A percentile compares a stretch with the other conserved stretches of the same genome.
phyloP scores from a whole-genome alignment of 441 rosid species.

The Viola pubescens region DNA sequence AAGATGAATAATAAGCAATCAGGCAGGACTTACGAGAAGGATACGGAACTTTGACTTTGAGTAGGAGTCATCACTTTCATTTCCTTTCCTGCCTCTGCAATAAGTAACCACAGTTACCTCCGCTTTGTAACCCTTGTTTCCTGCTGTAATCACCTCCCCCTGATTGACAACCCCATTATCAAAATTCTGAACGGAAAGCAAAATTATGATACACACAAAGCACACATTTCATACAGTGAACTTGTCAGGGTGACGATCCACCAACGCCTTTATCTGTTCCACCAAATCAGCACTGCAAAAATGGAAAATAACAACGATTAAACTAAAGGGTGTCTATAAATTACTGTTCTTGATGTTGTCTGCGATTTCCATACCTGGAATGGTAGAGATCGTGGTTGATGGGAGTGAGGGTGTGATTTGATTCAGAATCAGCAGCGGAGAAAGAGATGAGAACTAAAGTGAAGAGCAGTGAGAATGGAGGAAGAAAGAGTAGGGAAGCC shows the following conservation, averaged over 20 bases:
- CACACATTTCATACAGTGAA: conserved; percentile 44
- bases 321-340: neutral
- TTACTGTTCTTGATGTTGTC: neutral
- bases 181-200: conserved; percentile 3
- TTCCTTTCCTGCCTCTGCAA: conserved; percentile 35
- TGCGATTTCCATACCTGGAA: conserved; percentile 46
- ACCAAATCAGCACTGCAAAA: conserved; percentile 61
- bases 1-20: neutral
- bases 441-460: conserved; percentile 9
- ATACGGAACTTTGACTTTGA: conserved; percentile 65
- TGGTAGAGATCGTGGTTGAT: conserved; percentile 93
- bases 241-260: conserved; percentile 79
- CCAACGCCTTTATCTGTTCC: conserved; percentile 66
- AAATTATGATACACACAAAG: neutral
- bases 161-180: neutral
- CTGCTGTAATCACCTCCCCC: conserved; percentile 54
- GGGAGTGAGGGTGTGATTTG: conserved; percentile 41
- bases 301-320: neutral
- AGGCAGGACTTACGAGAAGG: conserved; percentile 69
- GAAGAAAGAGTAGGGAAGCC: conserved; percentile 5
- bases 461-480: conserved; percentile 12
- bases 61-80: conserved; percentile 29
- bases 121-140: conserved; percentile 69
- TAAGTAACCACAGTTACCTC: conserved; percentile 73
- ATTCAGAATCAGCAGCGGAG: conserved; percentile 8